Percentiles rank a stretch among this genome's conserved stretches.
These are phyloP conservation scores for Carex littledalei DNA, from an alignment of 176 grass and related monocot genomes.

Conservation along the genomic window DNA sequence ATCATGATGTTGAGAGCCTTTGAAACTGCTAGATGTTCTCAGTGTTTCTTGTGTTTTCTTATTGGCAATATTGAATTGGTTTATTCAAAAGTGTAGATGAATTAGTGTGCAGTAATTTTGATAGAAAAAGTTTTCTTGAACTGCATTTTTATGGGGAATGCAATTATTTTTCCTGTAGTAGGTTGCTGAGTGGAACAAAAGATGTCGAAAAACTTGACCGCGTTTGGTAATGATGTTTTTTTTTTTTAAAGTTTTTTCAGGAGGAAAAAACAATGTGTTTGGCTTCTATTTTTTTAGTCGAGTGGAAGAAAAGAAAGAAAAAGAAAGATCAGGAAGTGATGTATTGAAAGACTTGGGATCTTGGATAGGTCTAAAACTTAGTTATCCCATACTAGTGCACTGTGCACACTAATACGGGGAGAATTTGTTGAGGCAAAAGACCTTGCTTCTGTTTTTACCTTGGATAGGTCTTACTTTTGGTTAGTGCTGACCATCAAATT, in stretches of 20 bases:
- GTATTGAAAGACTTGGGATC: background rate
- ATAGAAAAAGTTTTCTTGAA: slow-evolving; percentile 15
- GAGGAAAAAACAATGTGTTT: background rate
- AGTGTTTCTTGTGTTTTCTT: background rate
- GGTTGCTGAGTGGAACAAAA: background rate
- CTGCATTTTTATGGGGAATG: background rate
- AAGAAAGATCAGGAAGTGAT: background rate
- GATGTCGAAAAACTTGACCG: background rate
- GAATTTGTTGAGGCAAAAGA: no score
- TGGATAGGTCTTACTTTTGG: no score
- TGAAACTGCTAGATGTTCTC: background rate
- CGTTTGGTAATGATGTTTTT: background rate
- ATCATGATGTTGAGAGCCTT: slow-evolving; percentile 29
- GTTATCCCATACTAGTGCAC: no score
- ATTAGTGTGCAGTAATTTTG: slow-evolving; percentile 5
- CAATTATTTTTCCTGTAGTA: background rate
- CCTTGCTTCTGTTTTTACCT: no score
- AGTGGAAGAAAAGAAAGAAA: background rate
- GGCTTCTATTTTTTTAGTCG: background rate
- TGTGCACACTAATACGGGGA: no score
- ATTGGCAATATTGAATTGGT: background rate
- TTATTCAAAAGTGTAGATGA: slow-evolving; percentile 25
- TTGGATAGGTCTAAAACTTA: background rate
- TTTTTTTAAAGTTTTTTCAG: background rate
- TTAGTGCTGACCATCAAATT: no score